Evolutionary conservation across 139 green algal species (phyloP), one percentile per base, ranked within the genome.

Genomic region (Chlamydomonas eustigma): DNA sequence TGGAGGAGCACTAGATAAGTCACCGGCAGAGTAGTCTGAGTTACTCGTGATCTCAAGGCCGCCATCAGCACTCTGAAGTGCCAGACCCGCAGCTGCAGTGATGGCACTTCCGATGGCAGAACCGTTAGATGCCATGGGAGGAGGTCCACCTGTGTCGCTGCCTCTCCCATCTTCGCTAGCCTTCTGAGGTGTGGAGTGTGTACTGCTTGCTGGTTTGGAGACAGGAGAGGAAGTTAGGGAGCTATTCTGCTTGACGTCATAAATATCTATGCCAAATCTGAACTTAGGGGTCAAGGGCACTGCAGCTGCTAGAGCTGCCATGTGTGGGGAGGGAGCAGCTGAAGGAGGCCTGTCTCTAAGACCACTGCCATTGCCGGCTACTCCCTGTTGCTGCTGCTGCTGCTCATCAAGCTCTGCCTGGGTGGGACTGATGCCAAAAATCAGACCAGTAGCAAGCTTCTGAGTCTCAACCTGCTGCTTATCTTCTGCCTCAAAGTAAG

Each of bases 191-290:
- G 44, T 28, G 44, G 44, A 12, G n/a, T n/a, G n/a, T n/a, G n/a
- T n/a, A n/a, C n/a, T n/a, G n/a, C n/a, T n/a, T 12, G 44, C 44
- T 18, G 44, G 44, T 18, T 18, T 58, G 12, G 44, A 12, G 18
- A 12, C 18, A 28, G 44, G 18, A 18, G 44, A 58, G 12, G 44
- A 58, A 58, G 44, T 18, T 12, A 58, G 12, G 12, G 44, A 58
- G 12, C 12, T 58, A 18, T 58, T 58, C 44, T 18, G 44, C 18
- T 58, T 12, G 18, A 58, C 12, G 44, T 58, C 44, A 18, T 58
- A 58, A 58, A 73, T 73, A 34, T 73, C 66, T 24, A 73, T 32
- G 22, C 66, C 66, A 50, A 73, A 73, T 6, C 66, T 32, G 66
- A 73, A 73, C 31, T 50, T 39, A 8, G 66, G 66, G 6, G 30